Evolutionary conservation across 1,284 basidiomycete species (phyloP), one percentile per base, ranked within the genome.

Genomic region (Puccinia horiana): DNA sequence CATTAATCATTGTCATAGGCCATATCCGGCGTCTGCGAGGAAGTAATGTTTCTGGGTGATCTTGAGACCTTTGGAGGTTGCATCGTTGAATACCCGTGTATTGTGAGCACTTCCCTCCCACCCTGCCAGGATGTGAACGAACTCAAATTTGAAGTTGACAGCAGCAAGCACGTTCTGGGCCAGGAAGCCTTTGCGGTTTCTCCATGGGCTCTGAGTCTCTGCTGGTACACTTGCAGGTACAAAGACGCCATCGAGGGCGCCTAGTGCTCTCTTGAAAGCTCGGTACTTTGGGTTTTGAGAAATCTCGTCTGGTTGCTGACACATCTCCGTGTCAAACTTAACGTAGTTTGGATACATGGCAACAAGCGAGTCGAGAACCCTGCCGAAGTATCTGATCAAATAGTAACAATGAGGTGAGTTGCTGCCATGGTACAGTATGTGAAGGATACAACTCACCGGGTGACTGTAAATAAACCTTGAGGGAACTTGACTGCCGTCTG

Each of bases 101-200:
- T 88, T 87, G 26, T 86, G 84, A 35, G 86, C 86, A 84, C 86
- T 87, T 4, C 88, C 87, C 77, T 88, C 88, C 86, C 86, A 88
- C 61, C 87, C 87, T 58, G 83, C 83, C 29, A 88, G 84, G 56
- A 87, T 74, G 82, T 87, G 88, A 58, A 80, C 79, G 76, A 88
- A 88, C 16, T 63, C 74, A 52, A 88, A n/a, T n/a, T n/a, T n/a
- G n/a, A n/a, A n/a, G n/a, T n/a, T n/a, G n/a, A n/a, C n/a, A n/a
- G n/a, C n/a, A 54, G 86, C 86, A n/a, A 88, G 83, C 4, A 86
- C 72, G 83, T 88, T 88, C 23, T 83, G 83, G 11, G 85, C 85
- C 23, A 85, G 80, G 2, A 32, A 40, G 18, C 86, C 87, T 78
- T 88, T 87, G 0, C 83, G 81, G 67, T 84, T 85, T 1, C 84